phyloP scores from a whole-genome alignment of 768 basidiomycete species.

The Pulveroboletus sp. region DNA sequence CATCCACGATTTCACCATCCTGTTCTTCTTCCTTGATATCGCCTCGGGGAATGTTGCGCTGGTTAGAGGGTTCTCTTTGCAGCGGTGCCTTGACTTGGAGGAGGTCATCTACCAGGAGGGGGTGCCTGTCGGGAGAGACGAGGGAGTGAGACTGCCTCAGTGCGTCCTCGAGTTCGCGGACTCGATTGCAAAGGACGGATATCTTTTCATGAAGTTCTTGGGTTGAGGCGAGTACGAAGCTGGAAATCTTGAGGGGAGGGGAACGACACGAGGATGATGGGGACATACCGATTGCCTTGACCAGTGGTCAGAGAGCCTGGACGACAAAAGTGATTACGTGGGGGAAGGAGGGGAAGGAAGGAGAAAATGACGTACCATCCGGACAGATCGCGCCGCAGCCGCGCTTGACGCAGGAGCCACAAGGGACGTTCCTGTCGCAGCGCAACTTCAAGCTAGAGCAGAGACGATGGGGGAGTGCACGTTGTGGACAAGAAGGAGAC shows the following conservation, averaged over 20 bases:
- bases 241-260: conserved; percentile 22
- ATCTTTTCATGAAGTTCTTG: conserved; percentile 84
- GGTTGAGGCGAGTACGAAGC: conserved; percentile 76
- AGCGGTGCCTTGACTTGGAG: conserved; percentile 72
- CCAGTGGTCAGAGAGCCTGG: conserved; percentile 77
- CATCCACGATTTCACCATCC: conserved; percentile 67
- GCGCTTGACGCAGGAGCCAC: conserved; percentile 75
- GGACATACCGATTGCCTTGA: conserved; percentile 67
- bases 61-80: conserved; percentile 54
- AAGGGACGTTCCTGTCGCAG: conserved; percentile 74
- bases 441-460: conserved; percentile 28
- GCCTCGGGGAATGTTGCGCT: conserved; percentile 34
- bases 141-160: conserved; percentile 56
- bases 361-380: conserved; percentile 47
- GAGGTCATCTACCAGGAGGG: conserved; percentile 66
- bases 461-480: background rate
- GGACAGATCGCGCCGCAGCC: conserved; percentile 81
- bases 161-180: conserved; percentile 73
- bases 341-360: conserved; percentile 11
- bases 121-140: conserved; percentile 56
- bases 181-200: conserved; percentile 62
- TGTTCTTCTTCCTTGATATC: conserved; percentile 58
- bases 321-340: conserved; percentile 14
- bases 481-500: background rate
- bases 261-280: background rate